Conservation (phyloP, 1,284 basidiomycete genomes). For the Lentinula novae-zelandiae region DNA sequence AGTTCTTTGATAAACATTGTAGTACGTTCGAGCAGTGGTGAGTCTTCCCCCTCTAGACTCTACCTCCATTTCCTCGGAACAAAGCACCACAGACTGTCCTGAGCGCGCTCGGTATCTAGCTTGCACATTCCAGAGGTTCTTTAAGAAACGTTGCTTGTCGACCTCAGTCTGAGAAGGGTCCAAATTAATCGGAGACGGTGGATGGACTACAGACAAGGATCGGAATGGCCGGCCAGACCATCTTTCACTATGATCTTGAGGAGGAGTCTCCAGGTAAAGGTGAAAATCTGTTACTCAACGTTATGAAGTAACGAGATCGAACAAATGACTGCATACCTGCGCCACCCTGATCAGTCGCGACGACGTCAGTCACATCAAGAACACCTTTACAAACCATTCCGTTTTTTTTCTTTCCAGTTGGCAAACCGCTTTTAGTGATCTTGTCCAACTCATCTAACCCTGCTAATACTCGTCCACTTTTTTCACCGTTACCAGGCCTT, state of each 20-base stretch:
- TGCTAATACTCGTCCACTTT: slow-evolving; percentile 69
- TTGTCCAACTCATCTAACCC: slow-evolving; percentile 86
- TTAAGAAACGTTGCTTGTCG: slow-evolving; percentile 81
- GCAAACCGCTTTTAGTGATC: slow-evolving; percentile 63
- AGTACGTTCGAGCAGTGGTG: slow-evolving; percentile 76
- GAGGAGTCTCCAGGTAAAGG: slow-evolving; percentile 77
- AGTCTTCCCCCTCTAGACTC: slow-evolving; percentile 57
- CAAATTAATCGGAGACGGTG: slow-evolving; percentile 58
- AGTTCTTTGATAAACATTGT: slow-evolving; percentile 79
- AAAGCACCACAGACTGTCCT: slow-evolving; percentile 64
- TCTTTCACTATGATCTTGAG: slow-evolving; percentile 73
- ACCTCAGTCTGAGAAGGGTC: slow-evolving; percentile 59
- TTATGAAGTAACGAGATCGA: not conserved
- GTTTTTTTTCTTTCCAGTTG: slow-evolving; percentile 66
- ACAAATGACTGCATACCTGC: slow-evolving; percentile 50
- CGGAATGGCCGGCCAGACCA: slow-evolving; percentile 85
- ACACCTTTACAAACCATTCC: slow-evolving; percentile 86
- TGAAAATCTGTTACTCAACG: slow-evolving; percentile 64
- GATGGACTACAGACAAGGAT: slow-evolving; percentile 66
- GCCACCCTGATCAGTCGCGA: slow-evolving; percentile 81
- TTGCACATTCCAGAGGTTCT: slow-evolving; percentile 84
- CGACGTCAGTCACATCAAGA: slow-evolving; percentile 81
- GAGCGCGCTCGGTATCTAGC: slow-evolving; percentile 69
- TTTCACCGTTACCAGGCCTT: slow-evolving; percentile 70
- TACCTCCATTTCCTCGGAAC: slow-evolving; percentile 70